These are phyloP conservation scores for Rhizoclosmatium globosum DNA, from an alignment of 192 early-diverging fungal species.

Conservation along the genomic window DNA sequence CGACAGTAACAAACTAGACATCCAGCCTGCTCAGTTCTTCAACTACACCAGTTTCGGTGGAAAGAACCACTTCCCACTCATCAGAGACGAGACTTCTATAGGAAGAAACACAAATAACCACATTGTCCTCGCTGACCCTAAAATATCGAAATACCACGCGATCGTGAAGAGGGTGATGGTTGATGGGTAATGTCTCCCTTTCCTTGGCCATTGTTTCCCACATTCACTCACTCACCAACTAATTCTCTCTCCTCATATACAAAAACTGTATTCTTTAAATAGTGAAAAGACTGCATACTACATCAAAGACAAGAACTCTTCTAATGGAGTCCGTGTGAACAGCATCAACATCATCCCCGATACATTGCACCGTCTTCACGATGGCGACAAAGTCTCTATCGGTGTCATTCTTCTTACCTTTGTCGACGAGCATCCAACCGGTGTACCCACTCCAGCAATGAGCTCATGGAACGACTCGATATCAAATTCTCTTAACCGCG, in stretches of 20 bases:
- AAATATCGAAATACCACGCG: constrained; percentile 62
- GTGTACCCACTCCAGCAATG: background rate
- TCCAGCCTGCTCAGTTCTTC: constrained; percentile 46
- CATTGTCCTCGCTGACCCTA: constrained; percentile 54
- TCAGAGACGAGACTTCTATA: constrained; percentile 52
- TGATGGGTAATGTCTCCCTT: constrained; percentile 35
- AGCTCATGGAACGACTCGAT: constrained; percentile 14
- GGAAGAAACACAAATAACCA: constrained; percentile 62
- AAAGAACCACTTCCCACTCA: constrained; percentile 45
- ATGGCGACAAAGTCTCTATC: constrained; percentile 56
- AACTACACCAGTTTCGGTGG: constrained; percentile 51
- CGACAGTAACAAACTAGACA: constrained; percentile 1
- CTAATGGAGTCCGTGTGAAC: constrained; percentile 64
- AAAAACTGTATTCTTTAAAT: background rate
- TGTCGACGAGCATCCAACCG: constrained; percentile 44
- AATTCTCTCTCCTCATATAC: background rate
- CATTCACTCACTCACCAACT: background rate
- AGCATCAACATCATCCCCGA: constrained; percentile 48
- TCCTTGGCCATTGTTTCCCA: background rate
- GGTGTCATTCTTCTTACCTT: constrained; percentile 54
- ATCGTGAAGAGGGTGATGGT: constrained; percentile 41
- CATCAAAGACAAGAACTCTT: constrained; percentile 58
- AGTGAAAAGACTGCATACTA: constrained; percentile 40
- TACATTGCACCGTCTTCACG: constrained; percentile 41
- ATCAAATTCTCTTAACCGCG: constrained; percentile 12